Evolutionary conservation across 176 grass and related monocot genomes (phyloP).

Genomic region (Zizania latifolia): DNA sequence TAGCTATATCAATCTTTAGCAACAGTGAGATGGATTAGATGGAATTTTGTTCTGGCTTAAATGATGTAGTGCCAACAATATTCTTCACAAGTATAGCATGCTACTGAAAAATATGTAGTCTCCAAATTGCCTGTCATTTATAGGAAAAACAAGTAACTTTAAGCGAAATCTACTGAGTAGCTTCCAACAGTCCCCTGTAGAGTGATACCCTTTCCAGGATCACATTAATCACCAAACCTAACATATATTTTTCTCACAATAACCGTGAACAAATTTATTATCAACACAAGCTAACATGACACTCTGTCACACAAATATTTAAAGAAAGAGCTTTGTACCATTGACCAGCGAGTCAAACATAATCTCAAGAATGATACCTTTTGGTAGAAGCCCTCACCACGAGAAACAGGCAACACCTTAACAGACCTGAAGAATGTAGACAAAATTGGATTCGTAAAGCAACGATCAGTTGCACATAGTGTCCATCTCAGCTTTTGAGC

Average conservation of each 20-base stretch:
- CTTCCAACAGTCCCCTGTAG: neutral
- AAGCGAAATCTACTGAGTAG: neutral
- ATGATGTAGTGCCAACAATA: neutral
- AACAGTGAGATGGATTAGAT: neutral
- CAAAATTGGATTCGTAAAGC: conserved; percentile 78
- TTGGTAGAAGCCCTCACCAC: conserved; percentile 84
- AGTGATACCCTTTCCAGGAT: neutral
- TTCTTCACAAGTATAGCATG: neutral
- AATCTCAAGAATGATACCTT: conserved; percentile 49
- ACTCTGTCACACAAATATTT: neutral
- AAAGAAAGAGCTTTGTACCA: neutral
- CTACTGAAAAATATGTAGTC: neutral
- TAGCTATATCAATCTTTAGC: neutral
- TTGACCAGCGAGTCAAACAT: neutral
- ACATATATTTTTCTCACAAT: neutral
- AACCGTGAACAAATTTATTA: neutral
- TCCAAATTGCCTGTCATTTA: neutral
- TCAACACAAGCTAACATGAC: neutral
- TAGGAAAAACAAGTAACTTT: neutral
- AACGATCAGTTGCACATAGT: conserved; percentile 83
- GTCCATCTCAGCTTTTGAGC: conserved; percentile 88
- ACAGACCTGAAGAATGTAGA: conserved; percentile 85
- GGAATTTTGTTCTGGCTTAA: neutral
- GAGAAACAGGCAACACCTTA: conserved; percentile 91
- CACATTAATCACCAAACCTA: neutral